Percentiles rank a stretch among this genome's conserved stretches.
phyloP scores from a whole-genome alignment of 495 filamentous ascomycete genomes.

The Echria macrotheca region DNA sequence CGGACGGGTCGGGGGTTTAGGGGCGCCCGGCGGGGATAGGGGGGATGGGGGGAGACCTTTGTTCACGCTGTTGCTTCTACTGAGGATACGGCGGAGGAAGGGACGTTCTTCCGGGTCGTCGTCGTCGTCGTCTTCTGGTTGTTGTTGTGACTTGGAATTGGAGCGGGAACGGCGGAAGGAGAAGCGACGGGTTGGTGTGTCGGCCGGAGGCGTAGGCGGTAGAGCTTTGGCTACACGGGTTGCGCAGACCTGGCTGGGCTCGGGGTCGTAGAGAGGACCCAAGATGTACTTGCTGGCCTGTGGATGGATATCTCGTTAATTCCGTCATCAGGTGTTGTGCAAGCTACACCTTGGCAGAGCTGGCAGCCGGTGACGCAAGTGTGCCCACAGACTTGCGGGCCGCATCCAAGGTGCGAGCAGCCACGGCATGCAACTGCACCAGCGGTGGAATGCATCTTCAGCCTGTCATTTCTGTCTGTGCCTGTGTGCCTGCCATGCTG shows the following conservation, averaged over 20 bases:
- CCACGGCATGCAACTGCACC: no score
- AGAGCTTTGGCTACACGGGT: conserved; percentile 15
- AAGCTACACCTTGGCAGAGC: no score
- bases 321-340: no score
- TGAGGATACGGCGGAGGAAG: conserved; percentile 18
- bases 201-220: conserved; percentile 28
- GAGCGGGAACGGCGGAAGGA: conserved; percentile 7
- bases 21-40: no score
- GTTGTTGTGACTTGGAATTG: not conserved
- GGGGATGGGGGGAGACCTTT: conserved; percentile 13
- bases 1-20: conserved; percentile 3
- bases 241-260: conserved; percentile 26
- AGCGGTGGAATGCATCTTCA: no score
- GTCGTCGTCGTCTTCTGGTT: no score
- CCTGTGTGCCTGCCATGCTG: no score
- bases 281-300: conserved; percentile 53
- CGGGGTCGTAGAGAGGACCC: conserved; percentile 41
- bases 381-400: no score
- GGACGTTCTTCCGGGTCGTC: conserved; percentile 14
- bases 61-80: conserved; percentile 17
- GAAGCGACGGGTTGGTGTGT: conserved; percentile 20
- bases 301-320: not conserved
- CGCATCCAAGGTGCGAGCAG: no score
- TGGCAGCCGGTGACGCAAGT: no score
- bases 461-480: no score